Evolutionary conservation across 148 eudicot species (phyloP), one percentile per base, ranked within the genome.

Genomic region (Chenopodium berlandieri): DNA sequence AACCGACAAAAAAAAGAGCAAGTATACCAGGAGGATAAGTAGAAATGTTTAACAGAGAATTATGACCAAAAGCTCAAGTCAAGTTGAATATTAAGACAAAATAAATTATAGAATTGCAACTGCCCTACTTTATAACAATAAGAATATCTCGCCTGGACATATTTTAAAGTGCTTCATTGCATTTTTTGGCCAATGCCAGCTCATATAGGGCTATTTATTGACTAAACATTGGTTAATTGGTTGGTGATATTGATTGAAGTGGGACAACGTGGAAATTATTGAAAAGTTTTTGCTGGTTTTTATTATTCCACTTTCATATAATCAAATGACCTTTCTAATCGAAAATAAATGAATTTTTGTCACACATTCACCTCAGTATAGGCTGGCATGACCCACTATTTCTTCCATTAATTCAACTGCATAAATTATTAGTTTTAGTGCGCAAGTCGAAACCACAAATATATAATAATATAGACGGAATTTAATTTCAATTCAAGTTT

Each of bases 351-450:
- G 5, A 22, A 0, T 31, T 25, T 80, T 74, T 64, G 76, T 83
- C 60, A 31, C 50, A 4, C 14, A 58, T 67, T 78, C 75, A 75
- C 56, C 75, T 75, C 79, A 83, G 67, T 4, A 77, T 83, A 46
- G 63, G 80, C 62, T 83, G 79, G 23, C 80, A 58, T 83, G 86
- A 44, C 86, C 86, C 71, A 79, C 82, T 58, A 8, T 19, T 67
- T 46, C 63, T 80, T 78, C 60, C 66, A 27, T 58, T 27, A 17
- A 70, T 17, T 4, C 37, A 70, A 34, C 20, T 70, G 20, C 23
- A 70, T 0, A 34, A 9, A 64, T 46, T 72, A 3, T 54, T 54
- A 12, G 11, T 54, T 9, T 54, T 14, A 16, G 58, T 1, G 48
- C 8, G 50, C 50, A 2, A 27, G 50, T 1, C 11, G 10, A 10